Conservation (phyloP, 2,329 filamentous ascomycete species). For the Bipolaris victoriae region DNA sequence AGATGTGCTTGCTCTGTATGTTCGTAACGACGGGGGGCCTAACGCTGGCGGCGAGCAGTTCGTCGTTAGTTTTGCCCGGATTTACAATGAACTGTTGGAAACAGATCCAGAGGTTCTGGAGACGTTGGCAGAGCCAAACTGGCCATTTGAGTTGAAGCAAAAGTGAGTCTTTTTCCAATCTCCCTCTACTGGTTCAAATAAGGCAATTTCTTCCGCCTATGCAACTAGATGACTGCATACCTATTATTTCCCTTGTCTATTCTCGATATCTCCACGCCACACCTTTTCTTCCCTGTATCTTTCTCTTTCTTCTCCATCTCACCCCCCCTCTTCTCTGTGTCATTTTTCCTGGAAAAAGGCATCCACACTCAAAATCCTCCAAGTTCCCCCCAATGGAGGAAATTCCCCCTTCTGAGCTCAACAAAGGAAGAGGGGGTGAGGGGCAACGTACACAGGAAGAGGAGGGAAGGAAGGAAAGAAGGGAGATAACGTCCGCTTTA, state of each 20-base stretch:
- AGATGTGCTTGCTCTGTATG: slow-evolving; percentile 45
- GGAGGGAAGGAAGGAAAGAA: background rate
- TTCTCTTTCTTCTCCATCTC: background rate
- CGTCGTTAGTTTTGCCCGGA: slow-evolving; percentile 41
- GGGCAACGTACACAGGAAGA: too few relatives aligned
- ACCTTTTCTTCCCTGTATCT: background rate
- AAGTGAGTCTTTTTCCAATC: slow-evolving; percentile 33
- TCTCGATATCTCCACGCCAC: background rate
- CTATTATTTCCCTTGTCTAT: background rate
- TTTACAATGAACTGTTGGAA: slow-evolving; percentile 46
- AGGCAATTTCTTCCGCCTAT: background rate
- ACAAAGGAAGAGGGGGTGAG: background rate
- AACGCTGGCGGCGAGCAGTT: slow-evolving; percentile 43
- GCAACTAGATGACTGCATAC: background rate
- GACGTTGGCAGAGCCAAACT: slow-evolving; percentile 42
- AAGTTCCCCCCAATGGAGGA: background rate
- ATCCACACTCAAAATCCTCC: background rate
- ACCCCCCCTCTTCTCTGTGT: background rate
- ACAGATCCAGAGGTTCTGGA: slow-evolving; percentile 44
- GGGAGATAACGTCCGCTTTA: background rate
- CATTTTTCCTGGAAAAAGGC: background rate
- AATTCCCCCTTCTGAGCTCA: background rate
- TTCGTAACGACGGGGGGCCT: slow-evolving; percentile 42
- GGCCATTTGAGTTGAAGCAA: slow-evolving; percentile 49
- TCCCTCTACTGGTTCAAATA: background rate